phyloP scores from a whole-genome alignment of 192 early-diverging fungal species.

The Allomyces javanicus region DNA sequence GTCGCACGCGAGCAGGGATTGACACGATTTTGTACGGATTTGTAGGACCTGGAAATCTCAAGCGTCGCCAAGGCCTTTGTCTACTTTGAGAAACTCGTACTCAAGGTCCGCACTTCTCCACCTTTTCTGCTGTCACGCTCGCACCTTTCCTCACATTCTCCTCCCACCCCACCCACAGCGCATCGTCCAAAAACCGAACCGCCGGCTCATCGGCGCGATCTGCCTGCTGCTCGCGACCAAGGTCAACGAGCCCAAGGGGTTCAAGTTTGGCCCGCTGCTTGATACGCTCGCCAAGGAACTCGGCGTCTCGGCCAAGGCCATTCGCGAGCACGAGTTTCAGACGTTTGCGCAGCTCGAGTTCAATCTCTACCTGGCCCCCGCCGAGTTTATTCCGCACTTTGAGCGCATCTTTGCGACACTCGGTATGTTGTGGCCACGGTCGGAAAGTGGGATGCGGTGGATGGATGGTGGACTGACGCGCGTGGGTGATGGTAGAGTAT shows the following conservation, averaged over 20 bases:
- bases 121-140: not conserved
- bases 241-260: constrained; percentile 66
- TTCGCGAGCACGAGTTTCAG: constrained; percentile 73
- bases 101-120: constrained; percentile 24
- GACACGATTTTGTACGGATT: not conserved
- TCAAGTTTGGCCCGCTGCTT: constrained; percentile 33
- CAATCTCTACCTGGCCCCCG: constrained; percentile 60
- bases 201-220: constrained; percentile 47
- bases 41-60: constrained; percentile 69
- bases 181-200: constrained; percentile 47
- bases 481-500: constrained; percentile 7
- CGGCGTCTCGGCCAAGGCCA: constrained; percentile 51
- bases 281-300: constrained; percentile 53
- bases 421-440: constrained; percentile 14
- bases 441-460: not conserved
- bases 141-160: not conserved
- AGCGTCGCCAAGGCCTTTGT: constrained; percentile 75
- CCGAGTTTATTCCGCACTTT: constrained; percentile 86
- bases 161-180: constrained; percentile 12
- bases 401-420: constrained; percentile 50
- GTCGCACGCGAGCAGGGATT: no score
- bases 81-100: constrained; percentile 86
- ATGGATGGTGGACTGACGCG: not conserved
- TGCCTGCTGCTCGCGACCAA: constrained; percentile 70
- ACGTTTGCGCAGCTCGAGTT: constrained; percentile 85